A percentile compares a stretch with the other conserved stretches of the same genome.
These are phyloP conservation scores for Boletus edulis DNA, from an alignment of 768 basidiomycete genomes.

Conservation along the genomic window DNA sequence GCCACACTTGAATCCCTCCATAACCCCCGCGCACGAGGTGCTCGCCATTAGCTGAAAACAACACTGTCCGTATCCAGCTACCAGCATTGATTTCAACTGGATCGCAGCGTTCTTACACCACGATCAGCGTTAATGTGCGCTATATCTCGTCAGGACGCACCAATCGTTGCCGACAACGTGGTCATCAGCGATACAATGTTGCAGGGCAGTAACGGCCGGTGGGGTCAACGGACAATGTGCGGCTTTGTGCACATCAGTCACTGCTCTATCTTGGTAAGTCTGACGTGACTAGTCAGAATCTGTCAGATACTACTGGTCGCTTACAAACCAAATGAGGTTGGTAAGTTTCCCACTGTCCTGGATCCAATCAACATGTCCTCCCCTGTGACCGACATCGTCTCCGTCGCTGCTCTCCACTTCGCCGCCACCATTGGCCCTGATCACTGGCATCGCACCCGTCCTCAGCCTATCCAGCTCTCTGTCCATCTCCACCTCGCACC, in stretches of 20 bases:
- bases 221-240: too few relatives aligned
- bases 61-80: neutral
- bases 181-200: too few relatives aligned
- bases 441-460: constrained; percentile 46
- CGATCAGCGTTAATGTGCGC: neutral
- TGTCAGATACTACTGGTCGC: too few relatives aligned
- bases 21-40: neutral
- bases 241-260: too few relatives aligned
- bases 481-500: constrained; percentile 42
- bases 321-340: too few relatives aligned
- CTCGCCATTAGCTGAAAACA: neutral
- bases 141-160: neutral
- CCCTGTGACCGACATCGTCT: constrained; percentile 39
- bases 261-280: too few relatives aligned
- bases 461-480: constrained; percentile 53
- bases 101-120: neutral
- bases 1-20: neutral
- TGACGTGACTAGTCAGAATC: too few relatives aligned
- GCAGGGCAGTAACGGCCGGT: too few relatives aligned
- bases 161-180: neutral
- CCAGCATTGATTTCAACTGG: neutral
- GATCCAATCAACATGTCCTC: neutral
- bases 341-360: too few relatives aligned
- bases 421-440: constrained; percentile 45
- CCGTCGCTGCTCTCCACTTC: constrained; percentile 42